phyloP scores from a whole-genome alignment of 768 basidiomycete species.

The Lentinula lateritia region DNA sequence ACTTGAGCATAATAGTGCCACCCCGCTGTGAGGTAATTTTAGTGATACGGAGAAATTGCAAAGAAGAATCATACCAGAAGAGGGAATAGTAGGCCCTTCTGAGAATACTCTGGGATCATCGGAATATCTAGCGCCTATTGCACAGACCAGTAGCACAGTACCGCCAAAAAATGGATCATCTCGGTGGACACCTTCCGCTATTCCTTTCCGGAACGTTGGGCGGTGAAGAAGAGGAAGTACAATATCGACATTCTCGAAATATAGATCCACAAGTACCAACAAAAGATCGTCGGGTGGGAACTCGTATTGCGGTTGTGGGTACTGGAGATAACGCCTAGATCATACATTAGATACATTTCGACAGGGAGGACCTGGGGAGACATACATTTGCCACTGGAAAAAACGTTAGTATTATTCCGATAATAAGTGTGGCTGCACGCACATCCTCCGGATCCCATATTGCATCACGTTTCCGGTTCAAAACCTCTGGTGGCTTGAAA shows the following conservation, averaged over 20 bases:
- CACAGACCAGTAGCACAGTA: slow-evolving; percentile 58
- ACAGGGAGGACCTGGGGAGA: background rate
- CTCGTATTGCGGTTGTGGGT: slow-evolving; percentile 12
- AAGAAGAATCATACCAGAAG: slow-evolving; percentile 16
- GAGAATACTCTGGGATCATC: slow-evolving; percentile 59
- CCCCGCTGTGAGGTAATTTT: slow-evolving; percentile 27
- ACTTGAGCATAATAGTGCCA: slow-evolving; percentile 69
- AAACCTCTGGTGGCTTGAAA: slow-evolving; percentile 17
- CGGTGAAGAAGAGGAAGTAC: slow-evolving; percentile 37
- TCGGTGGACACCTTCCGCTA: slow-evolving; percentile 22
- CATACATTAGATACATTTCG: background rate
- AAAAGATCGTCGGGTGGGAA: slow-evolving; percentile 33
- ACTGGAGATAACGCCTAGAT: background rate
- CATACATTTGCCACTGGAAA: slow-evolving; percentile 25
- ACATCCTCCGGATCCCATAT: slow-evolving; percentile 37
- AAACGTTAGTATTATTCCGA: background rate
- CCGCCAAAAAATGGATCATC: slow-evolving; percentile 38
- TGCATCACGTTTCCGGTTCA: slow-evolving; percentile 32
- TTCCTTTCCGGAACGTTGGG: slow-evolving; percentile 28
- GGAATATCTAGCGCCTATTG: slow-evolving; percentile 54
- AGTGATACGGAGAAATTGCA: background rate
- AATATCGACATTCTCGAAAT: slow-evolving; percentile 37
- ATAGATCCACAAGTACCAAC: slow-evolving; percentile 37
- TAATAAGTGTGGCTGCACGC: slow-evolving; percentile 32
- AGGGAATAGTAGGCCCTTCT: slow-evolving; percentile 34